Evolutionary conservation across 169 alveolate species (phyloP).

Genomic region (Cryptosporidium xiaoi): DNA sequence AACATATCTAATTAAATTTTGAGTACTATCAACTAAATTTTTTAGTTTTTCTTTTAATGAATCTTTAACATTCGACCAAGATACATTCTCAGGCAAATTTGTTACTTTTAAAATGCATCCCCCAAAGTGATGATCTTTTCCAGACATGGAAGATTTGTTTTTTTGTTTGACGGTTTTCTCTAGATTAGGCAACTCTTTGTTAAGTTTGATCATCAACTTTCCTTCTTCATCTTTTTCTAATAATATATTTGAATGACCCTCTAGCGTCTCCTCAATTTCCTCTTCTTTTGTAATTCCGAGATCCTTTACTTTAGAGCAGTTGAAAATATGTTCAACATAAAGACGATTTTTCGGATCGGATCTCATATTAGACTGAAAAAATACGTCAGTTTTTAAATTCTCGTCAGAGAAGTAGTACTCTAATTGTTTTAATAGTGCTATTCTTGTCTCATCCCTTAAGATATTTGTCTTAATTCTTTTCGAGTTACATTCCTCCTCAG

Average conservation of each 20-base stretch:
- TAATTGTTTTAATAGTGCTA: conserved; percentile 41
- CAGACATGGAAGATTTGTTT: background rate
- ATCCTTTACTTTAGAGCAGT: conserved; percentile 41
- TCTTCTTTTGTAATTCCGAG: conserved; percentile 69
- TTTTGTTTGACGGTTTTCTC: conserved; percentile 25
- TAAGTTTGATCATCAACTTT: conserved; percentile 31
- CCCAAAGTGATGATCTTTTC: conserved; percentile 44
- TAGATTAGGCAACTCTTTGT: conserved; percentile 32
- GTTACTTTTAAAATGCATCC: conserved; percentile 56
- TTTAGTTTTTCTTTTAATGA: conserved; percentile 31
- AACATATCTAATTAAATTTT: conserved; percentile 60
- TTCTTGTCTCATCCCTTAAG: conserved; percentile 14
- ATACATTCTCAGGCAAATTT: conserved; percentile 36
- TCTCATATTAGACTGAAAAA: conserved; percentile 74
- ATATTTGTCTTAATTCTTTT: conserved; percentile 21
- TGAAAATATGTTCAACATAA: conserved; percentile 24
- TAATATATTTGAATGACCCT: conserved; percentile 35
- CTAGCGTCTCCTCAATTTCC: conserved; percentile 28
- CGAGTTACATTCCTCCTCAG: conserved; percentile 5
- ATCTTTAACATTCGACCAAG: conserved; percentile 57
- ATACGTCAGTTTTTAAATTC: conserved; percentile 70
- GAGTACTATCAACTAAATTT: conserved; percentile 1
- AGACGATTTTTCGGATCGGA: conserved; percentile 63
- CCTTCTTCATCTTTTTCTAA: conserved; percentile 47
- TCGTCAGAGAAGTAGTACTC: conserved; percentile 78